Evolutionary conservation across 2,329 filamentous ascomycete genomes (phyloP).

Genomic region (Pestalotiopsis fici): DNA sequence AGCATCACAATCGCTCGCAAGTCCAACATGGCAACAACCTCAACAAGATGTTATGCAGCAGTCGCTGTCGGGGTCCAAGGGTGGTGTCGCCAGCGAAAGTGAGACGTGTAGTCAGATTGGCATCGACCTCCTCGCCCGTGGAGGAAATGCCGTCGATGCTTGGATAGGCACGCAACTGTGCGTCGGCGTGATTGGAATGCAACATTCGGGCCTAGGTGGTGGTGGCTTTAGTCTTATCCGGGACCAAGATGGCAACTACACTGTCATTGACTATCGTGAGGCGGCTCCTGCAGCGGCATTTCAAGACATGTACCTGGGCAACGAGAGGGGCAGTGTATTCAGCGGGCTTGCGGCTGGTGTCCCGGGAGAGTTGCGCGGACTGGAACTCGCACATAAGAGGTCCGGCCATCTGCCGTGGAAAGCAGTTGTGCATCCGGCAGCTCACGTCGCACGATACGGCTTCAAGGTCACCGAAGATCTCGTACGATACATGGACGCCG

Average conservation of each 20-base stretch:
- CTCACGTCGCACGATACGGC: conserved; percentile 71
- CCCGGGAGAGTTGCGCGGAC: conserved; percentile 74
- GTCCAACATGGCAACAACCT: conserved; percentile 18
- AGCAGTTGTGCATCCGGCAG: conserved; percentile 71
- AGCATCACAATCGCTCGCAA: conserved; percentile 11
- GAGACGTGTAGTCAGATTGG: conserved; percentile 33
- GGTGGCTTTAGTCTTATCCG: conserved; percentile 88
- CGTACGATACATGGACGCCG: conserved; percentile 68
- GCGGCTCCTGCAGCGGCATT: conserved; percentile 79
- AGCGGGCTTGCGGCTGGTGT: conserved; percentile 75
- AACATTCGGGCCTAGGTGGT: conserved; percentile 82
- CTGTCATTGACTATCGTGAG: conserved; percentile 89
- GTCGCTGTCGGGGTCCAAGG: conserved; percentile 15
- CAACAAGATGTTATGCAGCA: conserved; percentile 18
- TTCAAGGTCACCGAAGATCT: conserved; percentile 77
- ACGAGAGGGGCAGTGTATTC: conserved; percentile 64
- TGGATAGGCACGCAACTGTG: conserved; percentile 75
- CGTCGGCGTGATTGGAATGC: conserved; percentile 75
- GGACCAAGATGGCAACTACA: conserved; percentile 69
- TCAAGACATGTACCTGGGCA: conserved; percentile 81
- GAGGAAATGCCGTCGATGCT: conserved; percentile 77
- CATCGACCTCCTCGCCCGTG: conserved; percentile 28
- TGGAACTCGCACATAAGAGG: conserved; percentile 75
- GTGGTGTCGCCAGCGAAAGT: conserved; percentile 32
- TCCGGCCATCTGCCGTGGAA: conserved; percentile 73